Evolutionary conservation across 192 early-diverging fungal species (phyloP), one percentile per base, ranked within the genome.

Genomic region (Coemansia aciculifera): DNA sequence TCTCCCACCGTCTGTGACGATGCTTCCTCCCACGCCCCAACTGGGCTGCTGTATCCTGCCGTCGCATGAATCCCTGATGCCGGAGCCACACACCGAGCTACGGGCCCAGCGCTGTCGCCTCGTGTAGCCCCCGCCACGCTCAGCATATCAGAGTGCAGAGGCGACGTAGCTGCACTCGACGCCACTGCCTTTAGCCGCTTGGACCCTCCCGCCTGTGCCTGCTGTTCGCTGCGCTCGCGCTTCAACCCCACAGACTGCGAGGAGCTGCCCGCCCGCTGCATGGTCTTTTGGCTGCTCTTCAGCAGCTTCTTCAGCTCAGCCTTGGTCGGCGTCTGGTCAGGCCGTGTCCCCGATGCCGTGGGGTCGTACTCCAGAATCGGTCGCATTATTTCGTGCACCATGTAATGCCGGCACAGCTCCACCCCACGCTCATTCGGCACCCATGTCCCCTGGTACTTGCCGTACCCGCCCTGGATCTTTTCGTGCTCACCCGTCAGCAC

Each of bases 381-480:
- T 49, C 86, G 79, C 42, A 99, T 75, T 12, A 90, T 48, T 5
- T 85, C 63, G 54, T 90, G 85, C 11, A 97, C 94, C n/a, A 82
- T 79, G 72, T 93, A 98, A 56, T 91, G 88, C 64, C 85, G 62
- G 21, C 95, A 95, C 1, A 99, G 75, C 48, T 88, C 81, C 6
- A 92, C 86, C n/a, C 92, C 95, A 11, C 92, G 85, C 38, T 86
- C 85, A 73, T 90, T 93, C 3, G 97, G 97, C 7, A 99, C 89
- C 89, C 90, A 91, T 7, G 88, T 94, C 72, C 97, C 97, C 85
- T 96, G 97, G 76, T 98, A 99, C 84, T 96, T 97, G 63, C 96
- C 96, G 75, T 98, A 98, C 12, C 98, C 98, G 13, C 98, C 98
- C 74, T 98, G 96, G 15, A 99, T 92, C 73, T 98, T 98, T 63